Evolutionary conservation across 2,329 filamentous ascomycete species (phyloP), one percentile per base, ranked within the genome.

Genomic region (Xylariaceae sp.): DNA sequence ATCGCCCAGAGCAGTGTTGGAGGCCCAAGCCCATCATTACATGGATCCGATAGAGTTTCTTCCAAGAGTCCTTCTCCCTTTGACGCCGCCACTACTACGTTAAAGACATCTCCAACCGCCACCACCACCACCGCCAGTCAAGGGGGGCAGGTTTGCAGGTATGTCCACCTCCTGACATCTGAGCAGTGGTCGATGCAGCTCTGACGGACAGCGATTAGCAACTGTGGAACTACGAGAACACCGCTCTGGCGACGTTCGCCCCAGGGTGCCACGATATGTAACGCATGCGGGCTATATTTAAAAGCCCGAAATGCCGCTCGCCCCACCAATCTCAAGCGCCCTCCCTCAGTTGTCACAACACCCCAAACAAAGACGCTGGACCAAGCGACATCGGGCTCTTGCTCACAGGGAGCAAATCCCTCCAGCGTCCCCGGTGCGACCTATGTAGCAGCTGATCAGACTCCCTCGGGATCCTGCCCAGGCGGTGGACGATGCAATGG

Each of bases 401-500:
- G 69, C 44, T 55, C 63, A 2, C 73, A 76, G 44, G n/a, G n/a
- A n/a, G 48, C 66, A 23, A 55, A 59, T 7, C 61, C 70, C 22
- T 52, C 48, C 16, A 73, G 67, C 48, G 62, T 69, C 8, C 64
- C 70, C 4, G 71, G 72, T 14, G 81, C 86, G 22, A 88, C 83
- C 3, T 92, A 91, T 61, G 85, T 93, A 40, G 76, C 86, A 17
- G 85, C 85, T 4, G 86, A 90, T 60, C 82, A 87, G 55, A 83
- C 79, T 36, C 73, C 83, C 4, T 79, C 82, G 35, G 93, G 93
- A n/a, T 94, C 91, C 11, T 98, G 93, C 65, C 93, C 93, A 12
- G 93, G 93, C 29, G 92, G 92, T 51, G 93, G 93, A 32, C 86
- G 86, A 47, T 98, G 93, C 66, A 97, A 98, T 64, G 93, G 93